Evolutionary conservation across 78 protist genomes (phyloP).

Genomic region (Cavenderia fasciculata): DNA sequence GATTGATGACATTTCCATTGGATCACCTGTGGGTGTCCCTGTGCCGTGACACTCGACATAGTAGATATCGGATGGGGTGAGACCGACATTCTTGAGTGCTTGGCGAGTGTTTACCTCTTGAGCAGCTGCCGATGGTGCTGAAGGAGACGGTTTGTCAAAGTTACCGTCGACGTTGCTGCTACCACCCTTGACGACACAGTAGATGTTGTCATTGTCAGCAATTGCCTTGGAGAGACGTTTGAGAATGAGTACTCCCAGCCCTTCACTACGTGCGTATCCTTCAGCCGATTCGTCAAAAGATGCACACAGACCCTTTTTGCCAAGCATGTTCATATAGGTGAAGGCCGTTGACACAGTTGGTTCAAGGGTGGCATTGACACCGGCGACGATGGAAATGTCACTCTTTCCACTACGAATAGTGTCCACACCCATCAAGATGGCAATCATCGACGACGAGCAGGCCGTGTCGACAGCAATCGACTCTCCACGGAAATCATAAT

Average conservation of each 20-base stretch:
- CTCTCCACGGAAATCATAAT: constrained; percentile 58
- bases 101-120: neutral
- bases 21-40: constrained; percentile 91
- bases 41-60: constrained; percentile 91
- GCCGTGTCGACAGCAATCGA: constrained; percentile 87
- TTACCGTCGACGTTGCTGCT: constrained; percentile 11
- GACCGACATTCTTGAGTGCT: constrained; percentile 1
- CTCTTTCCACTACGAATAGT: constrained; percentile 50
- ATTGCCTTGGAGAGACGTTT: constrained; percentile 1
- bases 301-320: constrained; percentile 58
- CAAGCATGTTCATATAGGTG: constrained; percentile 20
- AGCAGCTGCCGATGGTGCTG: neutral
- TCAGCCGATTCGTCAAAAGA: constrained; percentile 84
- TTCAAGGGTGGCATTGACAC: constrained; percentile 57
- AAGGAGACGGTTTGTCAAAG: neutral
- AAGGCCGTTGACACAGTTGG: neutral
- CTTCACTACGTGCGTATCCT: constrained; percentile 90
- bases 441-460: constrained; percentile 86
- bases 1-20: constrained; percentile 78
- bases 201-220: neutral
- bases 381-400: constrained; percentile 78
- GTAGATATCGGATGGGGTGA: neutral
- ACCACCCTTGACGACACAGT: neutral
- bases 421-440: constrained; percentile 50
- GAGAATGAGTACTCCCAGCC: constrained; percentile 75